These are phyloP conservation scores for Purpureocillium lavendulum DNA, from an alignment of 2,329 filamentous ascomycete species.

Conservation along the genomic window DNA sequence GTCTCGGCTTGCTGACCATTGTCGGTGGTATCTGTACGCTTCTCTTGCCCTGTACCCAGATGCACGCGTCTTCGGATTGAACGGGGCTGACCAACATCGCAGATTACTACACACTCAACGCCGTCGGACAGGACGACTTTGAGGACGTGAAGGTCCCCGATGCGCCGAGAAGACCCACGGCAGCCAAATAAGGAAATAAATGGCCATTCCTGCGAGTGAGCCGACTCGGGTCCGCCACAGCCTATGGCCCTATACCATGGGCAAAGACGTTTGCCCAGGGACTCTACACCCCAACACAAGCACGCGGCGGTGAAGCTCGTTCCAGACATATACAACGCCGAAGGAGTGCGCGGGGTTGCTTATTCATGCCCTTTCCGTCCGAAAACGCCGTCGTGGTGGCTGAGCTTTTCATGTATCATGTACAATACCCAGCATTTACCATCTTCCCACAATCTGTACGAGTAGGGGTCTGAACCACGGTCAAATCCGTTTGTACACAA, in stretches of 20 bases:
- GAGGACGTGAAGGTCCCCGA: slow-evolving; percentile 89
- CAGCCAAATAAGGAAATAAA: slow-evolving; percentile 18
- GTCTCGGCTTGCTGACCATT: slow-evolving; percentile 64
- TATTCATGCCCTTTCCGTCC: too few relatives aligned
- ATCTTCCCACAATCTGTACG: not conserved
- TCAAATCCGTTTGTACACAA: not conserved
- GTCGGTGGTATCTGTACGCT: slow-evolving; percentile 84
- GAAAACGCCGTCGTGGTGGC: too few relatives aligned
- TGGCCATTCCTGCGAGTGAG: not conserved
- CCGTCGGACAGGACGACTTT: slow-evolving; percentile 94
- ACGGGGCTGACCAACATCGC: slow-evolving; percentile 8
- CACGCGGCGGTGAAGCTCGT: too few relatives aligned
- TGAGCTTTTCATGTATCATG: not conserved
- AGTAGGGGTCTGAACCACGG: not conserved
- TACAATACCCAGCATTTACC: not conserved
- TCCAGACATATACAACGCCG: too few relatives aligned
- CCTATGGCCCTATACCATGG: not conserved
- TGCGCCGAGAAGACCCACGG: slow-evolving; percentile 45
- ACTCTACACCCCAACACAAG: too few relatives aligned
- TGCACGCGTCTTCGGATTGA: not conserved
- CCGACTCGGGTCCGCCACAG: not conserved
- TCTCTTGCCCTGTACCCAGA: not conserved
- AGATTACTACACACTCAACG: slow-evolving; percentile 62
- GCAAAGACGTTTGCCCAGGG: too few relatives aligned
- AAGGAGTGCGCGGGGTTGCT: too few relatives aligned